A percentile compares a stretch with the other conserved stretches of the same genome.
Evolutionary conservation across 2,329 filamentous ascomycete genomes (phyloP).

Genomic region (Fusarium duplospermum): DNA sequence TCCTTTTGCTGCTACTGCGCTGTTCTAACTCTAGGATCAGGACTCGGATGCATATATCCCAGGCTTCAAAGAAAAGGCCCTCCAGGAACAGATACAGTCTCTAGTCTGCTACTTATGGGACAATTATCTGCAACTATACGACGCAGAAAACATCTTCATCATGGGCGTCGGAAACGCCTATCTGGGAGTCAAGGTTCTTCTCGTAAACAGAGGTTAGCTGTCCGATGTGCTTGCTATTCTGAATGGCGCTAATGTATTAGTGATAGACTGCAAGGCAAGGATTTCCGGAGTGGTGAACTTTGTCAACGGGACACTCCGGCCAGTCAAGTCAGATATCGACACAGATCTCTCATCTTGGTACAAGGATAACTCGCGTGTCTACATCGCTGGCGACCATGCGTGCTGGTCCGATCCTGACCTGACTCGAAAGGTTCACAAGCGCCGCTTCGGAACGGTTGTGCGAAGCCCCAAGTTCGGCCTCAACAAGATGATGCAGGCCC

Average conservation of each 20-base stretch:
- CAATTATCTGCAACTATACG: slow-evolving; percentile 88
- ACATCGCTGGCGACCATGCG: slow-evolving; percentile 78
- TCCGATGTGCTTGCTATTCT: not conserved
- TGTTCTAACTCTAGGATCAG: slow-evolving; percentile 43
- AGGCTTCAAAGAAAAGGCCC: slow-evolving; percentile 56
- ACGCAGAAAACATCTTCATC: slow-evolving; percentile 81
- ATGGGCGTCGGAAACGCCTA: slow-evolving; percentile 93
- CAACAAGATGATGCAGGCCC: slow-evolving; percentile 67
- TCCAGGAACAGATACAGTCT: slow-evolving; percentile 74
- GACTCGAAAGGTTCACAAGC: slow-evolving; percentile 68
- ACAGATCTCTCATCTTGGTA: slow-evolving; percentile 84
- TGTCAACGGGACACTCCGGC: slow-evolving; percentile 79
- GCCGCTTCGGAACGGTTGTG: slow-evolving; percentile 69
- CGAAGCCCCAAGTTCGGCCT: slow-evolving; percentile 62
- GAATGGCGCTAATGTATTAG: slow-evolving; percentile 22
- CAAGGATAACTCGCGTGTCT: slow-evolving; percentile 82
- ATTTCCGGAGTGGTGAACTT: slow-evolving; percentile 84
- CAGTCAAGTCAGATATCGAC: slow-evolving; percentile 83
- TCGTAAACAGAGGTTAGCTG: slow-evolving; percentile 76
- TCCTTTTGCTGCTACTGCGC: not conserved
- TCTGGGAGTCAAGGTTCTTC: slow-evolving; percentile 81
- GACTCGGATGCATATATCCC: slow-evolving; percentile 63
- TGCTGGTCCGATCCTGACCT: slow-evolving; percentile 77
- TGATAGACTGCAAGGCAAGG: slow-evolving; percentile 70
- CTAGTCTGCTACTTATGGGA: slow-evolving; percentile 93